Conservation (phyloP, 768 basidiomycete genomes). For the Suillus paluster region DNA sequence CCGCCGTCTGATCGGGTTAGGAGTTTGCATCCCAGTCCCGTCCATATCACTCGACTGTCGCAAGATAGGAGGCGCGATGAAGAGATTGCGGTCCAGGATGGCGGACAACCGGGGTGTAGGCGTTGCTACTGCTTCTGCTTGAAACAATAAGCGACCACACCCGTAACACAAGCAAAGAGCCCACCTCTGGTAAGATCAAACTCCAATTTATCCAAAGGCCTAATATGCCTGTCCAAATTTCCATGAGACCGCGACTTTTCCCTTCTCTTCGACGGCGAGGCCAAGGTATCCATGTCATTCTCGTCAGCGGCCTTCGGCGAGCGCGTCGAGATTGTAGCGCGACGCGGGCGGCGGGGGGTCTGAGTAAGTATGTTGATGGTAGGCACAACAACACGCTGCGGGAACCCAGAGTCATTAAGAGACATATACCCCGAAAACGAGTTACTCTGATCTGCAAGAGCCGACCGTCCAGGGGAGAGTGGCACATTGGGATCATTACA, state of each 20-base stretch:
- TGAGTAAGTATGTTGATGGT: conserved; percentile 25
- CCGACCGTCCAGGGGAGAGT: conserved; percentile 24
- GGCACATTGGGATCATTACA: conserved; percentile 24
- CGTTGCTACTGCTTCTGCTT: conserved; percentile 37
- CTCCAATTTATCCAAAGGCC: conserved; percentile 65
- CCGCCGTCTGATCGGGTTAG: conserved; percentile 18
- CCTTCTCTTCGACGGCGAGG: conserved; percentile 64
- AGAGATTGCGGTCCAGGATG: conserved; percentile 69
- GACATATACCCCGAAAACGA: conserved; percentile 27
- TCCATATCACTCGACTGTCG: conserved; percentile 44
- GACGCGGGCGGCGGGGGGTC: conserved; percentile 42
- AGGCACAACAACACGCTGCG: conserved; percentile 19
- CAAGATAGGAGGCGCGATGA: conserved; percentile 57
- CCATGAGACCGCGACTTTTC: conserved; percentile 72
- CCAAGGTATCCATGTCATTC: conserved; percentile 38
- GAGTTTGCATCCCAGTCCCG: conserved; percentile 21
- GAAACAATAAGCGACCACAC: conserved; percentile 5
- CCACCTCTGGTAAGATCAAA: conserved; percentile 67
- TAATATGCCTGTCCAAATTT: conserved; percentile 68
- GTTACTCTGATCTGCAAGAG: conserved; percentile 19
- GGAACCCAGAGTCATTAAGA: conserved; percentile 22
- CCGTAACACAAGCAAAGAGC: conserved; percentile 23
- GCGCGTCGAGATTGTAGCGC: conserved; percentile 71
- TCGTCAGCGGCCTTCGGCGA: conserved; percentile 48
- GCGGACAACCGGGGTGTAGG: conserved; percentile 65